phyloP scores from a whole-genome alignment of 139 green algal species.

The Bryopsis sp. region DNA sequence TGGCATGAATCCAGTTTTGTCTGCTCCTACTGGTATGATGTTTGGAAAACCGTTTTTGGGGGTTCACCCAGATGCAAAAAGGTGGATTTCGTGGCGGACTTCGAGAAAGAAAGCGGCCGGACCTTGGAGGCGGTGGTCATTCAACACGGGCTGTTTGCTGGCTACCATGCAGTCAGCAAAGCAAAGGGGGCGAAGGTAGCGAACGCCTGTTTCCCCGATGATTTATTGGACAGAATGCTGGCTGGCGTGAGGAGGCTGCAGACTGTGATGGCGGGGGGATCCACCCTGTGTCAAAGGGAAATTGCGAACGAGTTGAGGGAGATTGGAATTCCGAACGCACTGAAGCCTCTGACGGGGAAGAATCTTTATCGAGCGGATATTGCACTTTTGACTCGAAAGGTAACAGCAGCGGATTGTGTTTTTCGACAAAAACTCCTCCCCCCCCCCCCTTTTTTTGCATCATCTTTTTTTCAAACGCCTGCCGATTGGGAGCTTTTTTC shows the following conservation, averaged over 20 bases:
- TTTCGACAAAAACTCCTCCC: too few species aligned
- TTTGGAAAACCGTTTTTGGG: too few species aligned
- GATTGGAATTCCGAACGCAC: neutral
- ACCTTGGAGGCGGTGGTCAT: slow-evolving; percentile 1
- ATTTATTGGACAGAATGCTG: neutral
- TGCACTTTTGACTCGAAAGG: neutral
- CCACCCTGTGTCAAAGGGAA: neutral
- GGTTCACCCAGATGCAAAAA: neutral
- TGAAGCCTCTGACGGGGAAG: neutral
- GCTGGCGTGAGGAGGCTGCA: neutral
- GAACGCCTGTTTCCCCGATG: neutral
- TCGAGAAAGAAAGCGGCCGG: neutral
- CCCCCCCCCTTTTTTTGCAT: too few species aligned
- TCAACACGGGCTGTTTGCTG: slow-evolving; percentile 11
- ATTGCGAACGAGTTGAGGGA: neutral
- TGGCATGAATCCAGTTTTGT: too few species aligned
- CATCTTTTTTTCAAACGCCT: too few species aligned
- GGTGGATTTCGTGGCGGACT: neutral
- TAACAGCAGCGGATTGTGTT: too few species aligned
- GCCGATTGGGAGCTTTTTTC: too few species aligned
- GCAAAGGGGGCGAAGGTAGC: neutral
- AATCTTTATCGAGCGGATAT: slow-evolving; percentile 6
- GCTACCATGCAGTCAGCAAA: neutral
- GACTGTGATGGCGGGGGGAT: neutral
- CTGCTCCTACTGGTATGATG: too few species aligned